Evolutionary conservation across 148 eudicot genomes (phyloP), one percentile per base, ranked within the genome.

Genomic region (Nepenthes mirabilis): DNA sequence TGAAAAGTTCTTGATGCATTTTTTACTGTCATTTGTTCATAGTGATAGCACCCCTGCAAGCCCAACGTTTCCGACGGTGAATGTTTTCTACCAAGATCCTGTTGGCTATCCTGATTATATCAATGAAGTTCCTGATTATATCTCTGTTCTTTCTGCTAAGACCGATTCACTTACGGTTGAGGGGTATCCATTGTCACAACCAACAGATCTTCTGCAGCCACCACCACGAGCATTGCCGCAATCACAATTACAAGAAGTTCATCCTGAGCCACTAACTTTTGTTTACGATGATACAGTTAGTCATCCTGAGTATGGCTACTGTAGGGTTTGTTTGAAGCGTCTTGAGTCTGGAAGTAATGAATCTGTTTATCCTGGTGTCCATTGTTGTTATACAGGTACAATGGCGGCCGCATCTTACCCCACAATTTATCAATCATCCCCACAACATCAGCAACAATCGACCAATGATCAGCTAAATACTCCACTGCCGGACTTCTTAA

Each of bases 21-120:
- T 23, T 23, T 8, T 3, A 6, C 55, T 47, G 1, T 11, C n/a
- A 5, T 54, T 5, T 49, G 47, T 68, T 64, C 57, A 57, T 83
- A 88, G 95, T 74, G 98, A 93, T 53, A 75, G 70, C 70, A 75
- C 73, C 65, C 68, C 58, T 59, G 74, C 73, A 14, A 83, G 83
- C 65, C 73, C 80, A 43, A 63, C 68, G 59, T 64, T 74, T 43
- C 77, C 77, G 60, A 78, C 81, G 36, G 78, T 71, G 55, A 67
- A 74, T 49, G 53, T 79, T 43, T 60, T 66, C n/a, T 77, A 70
- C 60, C 83, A 77, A 73, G 95, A 88, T 61, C 66, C 94, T 56
- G 68, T 68, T 2, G 70, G 47, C 62, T 77, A 70, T 32, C 59
- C 69, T 64, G 57, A 64, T 65, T 69, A 7, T 55, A 1, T 68